These are phyloP conservation scores for Apiospora aurea DNA, from an alignment of 2,329 filamentous ascomycete species.

Conservation along the genomic window DNA sequence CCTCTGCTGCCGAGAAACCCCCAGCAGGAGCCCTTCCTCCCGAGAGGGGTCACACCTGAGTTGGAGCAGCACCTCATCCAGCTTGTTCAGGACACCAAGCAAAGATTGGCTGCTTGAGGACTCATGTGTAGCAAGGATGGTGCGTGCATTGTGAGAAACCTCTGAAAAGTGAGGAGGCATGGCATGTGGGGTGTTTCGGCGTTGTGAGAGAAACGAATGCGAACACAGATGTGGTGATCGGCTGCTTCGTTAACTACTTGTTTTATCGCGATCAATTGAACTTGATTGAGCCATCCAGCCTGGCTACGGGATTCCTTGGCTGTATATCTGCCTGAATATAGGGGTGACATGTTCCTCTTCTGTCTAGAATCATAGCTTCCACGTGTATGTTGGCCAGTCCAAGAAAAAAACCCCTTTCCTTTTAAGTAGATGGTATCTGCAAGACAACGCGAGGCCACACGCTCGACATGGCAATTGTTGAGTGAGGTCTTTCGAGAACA, in stretches of 20 bases:
- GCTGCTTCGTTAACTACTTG: neutral
- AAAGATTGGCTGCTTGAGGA: neutral
- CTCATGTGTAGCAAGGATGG: neutral
- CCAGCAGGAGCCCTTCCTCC: constrained; percentile 43
- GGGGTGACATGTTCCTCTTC: neutral
- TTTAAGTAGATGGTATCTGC: neutral
- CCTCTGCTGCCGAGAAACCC: constrained; percentile 51
- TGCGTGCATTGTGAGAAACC: neutral
- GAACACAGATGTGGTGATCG: neutral
- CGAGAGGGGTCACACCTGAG: constrained; percentile 49
- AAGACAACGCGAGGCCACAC: neutral
- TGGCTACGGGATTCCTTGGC: neutral
- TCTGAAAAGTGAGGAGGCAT: neutral
- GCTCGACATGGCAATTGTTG: too few relatives aligned
- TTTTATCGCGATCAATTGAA: neutral
- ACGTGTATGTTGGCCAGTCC: neutral
- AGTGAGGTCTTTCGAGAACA: too few relatives aligned
- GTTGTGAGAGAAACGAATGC: neutral
- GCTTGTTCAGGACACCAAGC: constrained; percentile 41
- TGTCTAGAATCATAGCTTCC: neutral
- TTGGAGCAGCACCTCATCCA: constrained; percentile 49
- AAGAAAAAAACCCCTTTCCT: neutral
- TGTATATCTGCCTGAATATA: neutral
- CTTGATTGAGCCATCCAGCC: neutral
- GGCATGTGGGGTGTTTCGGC: constrained; percentile 9